A percentile compares a stretch with the other conserved stretches of the same genome.
Evolutionary conservation across 2,329 filamentous ascomycete species (phyloP).

Genomic region (Huntiella moniliformis): DNA sequence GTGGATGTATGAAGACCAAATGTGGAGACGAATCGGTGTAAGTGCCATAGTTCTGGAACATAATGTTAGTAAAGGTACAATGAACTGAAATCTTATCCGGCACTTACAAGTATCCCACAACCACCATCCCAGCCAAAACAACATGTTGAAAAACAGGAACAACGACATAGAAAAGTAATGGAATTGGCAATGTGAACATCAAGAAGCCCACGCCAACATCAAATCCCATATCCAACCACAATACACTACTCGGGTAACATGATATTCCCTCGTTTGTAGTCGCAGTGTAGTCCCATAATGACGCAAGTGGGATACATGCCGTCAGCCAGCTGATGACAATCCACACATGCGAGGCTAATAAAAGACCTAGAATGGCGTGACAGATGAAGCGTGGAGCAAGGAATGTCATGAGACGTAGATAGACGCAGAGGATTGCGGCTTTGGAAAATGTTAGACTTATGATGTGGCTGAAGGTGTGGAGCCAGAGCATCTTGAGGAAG

Average conservation of each 20-base stretch:
- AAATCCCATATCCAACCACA: conserved; percentile 16
- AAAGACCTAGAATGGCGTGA: conserved; percentile 13
- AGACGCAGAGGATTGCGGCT: conserved; percentile 14
- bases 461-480: conserved; percentile 12
- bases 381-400: conserved; percentile 11
- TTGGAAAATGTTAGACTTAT: conserved; percentile 14
- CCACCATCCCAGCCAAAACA: conserved; percentile 15
- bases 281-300: conserved; percentile 11
- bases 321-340: conserved; percentile 14
- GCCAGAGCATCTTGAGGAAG: conserved; percentile 11
- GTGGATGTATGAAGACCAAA: too few species aligned
- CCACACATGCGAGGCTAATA: conserved; percentile 14
- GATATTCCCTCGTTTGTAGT: conserved; percentile 3
- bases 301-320: conserved; percentile 13
- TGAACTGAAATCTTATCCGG: neutral
- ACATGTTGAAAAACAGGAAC: conserved; percentile 15
- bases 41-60: conserved; percentile 19
- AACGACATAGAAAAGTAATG: conserved; percentile 16
- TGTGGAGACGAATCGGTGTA: conserved; percentile 11
- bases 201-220: conserved; percentile 16
- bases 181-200: conserved; percentile 17
- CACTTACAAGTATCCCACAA: conserved; percentile 15
- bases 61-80: neutral
- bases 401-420: conserved; percentile 15
- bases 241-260: conserved; percentile 14